Percentiles rank a stretch among this genome's conserved stretches.
Conservation (phyloP, 2,329 filamentous ascomycete genomes). For the Aspergillus aculeatinus region DNA sequence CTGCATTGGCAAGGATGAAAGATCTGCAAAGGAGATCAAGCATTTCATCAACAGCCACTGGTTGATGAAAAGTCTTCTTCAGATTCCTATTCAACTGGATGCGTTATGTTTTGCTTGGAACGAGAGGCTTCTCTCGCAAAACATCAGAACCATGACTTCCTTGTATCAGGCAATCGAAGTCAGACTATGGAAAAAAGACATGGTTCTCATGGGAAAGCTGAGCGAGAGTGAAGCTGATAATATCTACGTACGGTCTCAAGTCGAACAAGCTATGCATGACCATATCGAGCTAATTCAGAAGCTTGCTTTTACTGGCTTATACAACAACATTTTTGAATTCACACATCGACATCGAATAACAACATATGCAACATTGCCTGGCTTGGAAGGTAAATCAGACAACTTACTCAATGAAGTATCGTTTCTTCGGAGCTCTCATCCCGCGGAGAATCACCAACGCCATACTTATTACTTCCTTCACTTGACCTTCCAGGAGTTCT, state of each 20-base stretch:
- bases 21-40: conserved; percentile 21
- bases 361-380: conserved; percentile 9
- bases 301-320: conserved; percentile 40
- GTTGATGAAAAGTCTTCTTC: conserved; percentile 38
- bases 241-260: neutral
- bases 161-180: conserved; percentile 31
- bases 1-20: conserved; percentile 7
- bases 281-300: conserved; percentile 29
- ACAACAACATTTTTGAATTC: conserved; percentile 39
- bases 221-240: neutral
- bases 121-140: conserved; percentile 5
- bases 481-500: conserved; percentile 46
- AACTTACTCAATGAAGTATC: conserved; percentile 29
- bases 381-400: neutral
- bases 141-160: conserved; percentile 38
- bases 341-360: conserved; percentile 14
- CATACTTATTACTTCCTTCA: conserved; percentile 42
- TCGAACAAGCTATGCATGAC: conserved; percentile 12
- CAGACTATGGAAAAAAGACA: conserved; percentile 43
- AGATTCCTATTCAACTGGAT: conserved; percentile 48
- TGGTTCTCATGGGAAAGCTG: conserved; percentile 27
- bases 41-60: conserved; percentile 33
- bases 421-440: conserved; percentile 39
- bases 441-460: conserved; percentile 5
- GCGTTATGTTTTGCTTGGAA: conserved; percentile 45